Conservation (phyloP, 495 filamentous ascomycete species). For the Staphylotrichum tortipilum region DNA sequence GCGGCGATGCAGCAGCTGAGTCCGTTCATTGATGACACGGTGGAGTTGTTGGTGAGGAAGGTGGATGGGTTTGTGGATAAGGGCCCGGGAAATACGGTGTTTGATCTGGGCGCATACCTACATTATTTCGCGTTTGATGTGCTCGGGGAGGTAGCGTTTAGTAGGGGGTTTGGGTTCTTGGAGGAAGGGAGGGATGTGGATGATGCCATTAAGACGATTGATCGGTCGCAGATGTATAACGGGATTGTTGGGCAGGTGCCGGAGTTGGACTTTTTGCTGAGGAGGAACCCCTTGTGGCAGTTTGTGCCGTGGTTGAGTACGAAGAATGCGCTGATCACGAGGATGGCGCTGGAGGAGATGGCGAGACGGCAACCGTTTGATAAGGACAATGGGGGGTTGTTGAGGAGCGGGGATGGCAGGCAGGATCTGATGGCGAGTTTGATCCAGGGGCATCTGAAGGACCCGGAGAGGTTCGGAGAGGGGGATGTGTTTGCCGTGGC, state of each 20-base stretch:
- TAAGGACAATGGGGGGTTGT: constrained; percentile 32
- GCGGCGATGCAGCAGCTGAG: constrained; percentile 43
- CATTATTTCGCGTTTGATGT: constrained; percentile 53
- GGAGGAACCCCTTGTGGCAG: constrained; percentile 42
- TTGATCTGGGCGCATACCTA: constrained; percentile 44
- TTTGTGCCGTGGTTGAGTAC: constrained; percentile 39
- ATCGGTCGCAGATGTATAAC: constrained; percentile 47
- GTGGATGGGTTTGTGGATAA: constrained; percentile 27
- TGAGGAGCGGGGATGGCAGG: constrained; percentile 32
- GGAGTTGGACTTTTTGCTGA: constrained; percentile 37
- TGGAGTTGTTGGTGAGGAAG: constrained; percentile 32
- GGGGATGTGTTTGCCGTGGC: constrained; percentile 48
- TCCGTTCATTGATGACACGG: constrained; percentile 41
- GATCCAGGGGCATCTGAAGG: constrained; percentile 39
- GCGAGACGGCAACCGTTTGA: constrained; percentile 35
- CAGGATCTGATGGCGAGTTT: constrained; percentile 43
- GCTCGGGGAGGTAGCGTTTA: constrained; percentile 55
- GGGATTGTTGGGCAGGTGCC: constrained; percentile 46
- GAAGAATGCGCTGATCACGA: constrained; percentile 41
- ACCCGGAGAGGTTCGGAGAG: constrained; percentile 38
- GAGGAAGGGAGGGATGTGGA: constrained; percentile 50
- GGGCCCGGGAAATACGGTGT: constrained; percentile 6
- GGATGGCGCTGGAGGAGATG: constrained; percentile 44
- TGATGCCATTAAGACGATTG: constrained; percentile 43
- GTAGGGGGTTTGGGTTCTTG: constrained; percentile 56